Conservation (phyloP, 1,139 yeast species). For the Suhomyces anneliseae region DNA sequence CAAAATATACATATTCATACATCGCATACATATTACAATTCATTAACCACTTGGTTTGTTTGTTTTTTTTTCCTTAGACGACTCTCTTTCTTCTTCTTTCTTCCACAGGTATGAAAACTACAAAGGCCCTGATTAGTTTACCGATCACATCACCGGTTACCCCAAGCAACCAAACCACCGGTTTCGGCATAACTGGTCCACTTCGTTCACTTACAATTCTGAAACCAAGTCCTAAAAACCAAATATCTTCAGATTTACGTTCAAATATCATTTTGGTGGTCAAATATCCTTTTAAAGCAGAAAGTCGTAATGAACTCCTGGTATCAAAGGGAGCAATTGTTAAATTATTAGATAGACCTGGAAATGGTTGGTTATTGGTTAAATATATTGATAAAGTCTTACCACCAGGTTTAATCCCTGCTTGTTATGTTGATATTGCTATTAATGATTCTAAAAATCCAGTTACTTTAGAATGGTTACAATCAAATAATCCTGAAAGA, state of each 20-base stretch:
- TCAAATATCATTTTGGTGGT: conserved; percentile 41
- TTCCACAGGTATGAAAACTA: conserved; percentile 8
- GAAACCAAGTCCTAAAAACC: conserved; percentile 19
- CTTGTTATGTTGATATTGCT: conserved; percentile 47
- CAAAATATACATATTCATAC: not conserved
- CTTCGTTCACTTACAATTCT: conserved; percentile 21
- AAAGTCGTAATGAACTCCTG: conserved; percentile 33
- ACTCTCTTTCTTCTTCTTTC: conserved; percentile 1
- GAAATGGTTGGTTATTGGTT: conserved; percentile 47
- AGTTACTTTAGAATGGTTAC: conserved; percentile 39
- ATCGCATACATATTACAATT: not conserved
- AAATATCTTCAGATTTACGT: conserved; percentile 16
- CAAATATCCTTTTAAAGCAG: conserved; percentile 38
- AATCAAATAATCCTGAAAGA: conserved; percentile 11
- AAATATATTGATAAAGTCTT: conserved; percentile 40
- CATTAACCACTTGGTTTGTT: not conserved
- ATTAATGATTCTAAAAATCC: conserved; percentile 42
- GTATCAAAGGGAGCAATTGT: conserved; percentile 42
- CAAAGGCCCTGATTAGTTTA: conserved; percentile 9
- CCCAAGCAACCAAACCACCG: conserved; percentile 6
- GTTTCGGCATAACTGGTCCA: conserved; percentile 8
- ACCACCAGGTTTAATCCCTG: conserved; percentile 43
- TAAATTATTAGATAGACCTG: conserved; percentile 39
- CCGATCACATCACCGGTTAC: conserved; percentile 9
- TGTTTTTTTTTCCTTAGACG: conserved; percentile 6